A percentile compares a stretch with the other conserved stretches of the same genome.
These are phyloP conservation scores for Papiliotrema flavescens DNA, from an alignment of 1,284 basidiomycete species.

Conservation along the genomic window DNA sequence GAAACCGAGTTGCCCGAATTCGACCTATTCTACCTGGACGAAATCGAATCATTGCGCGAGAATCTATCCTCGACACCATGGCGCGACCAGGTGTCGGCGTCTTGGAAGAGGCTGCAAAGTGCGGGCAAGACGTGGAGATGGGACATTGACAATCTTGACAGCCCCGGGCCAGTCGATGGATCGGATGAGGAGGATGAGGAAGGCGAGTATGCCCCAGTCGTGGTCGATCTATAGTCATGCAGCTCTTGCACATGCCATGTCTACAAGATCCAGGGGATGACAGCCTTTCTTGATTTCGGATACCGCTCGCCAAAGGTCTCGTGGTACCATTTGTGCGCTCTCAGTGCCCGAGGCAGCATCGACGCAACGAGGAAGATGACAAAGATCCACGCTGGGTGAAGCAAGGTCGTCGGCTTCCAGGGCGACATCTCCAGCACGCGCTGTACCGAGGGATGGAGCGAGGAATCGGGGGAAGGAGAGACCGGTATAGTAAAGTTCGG, in stretches of 20 bases:
- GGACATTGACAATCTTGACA: conserved; percentile 20
- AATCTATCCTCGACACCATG: conserved; percentile 19
- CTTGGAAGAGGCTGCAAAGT: conserved; percentile 11
- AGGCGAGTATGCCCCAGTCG: conserved; percentile 47
- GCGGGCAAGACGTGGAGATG: conserved; percentile 24
- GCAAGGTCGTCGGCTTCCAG: conserved; percentile 14
- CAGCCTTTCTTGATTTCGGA: conserved; percentile 61
- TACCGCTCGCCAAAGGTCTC: conserved; percentile 64
- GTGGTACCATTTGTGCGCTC: conserved; percentile 77
- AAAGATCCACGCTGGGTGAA: conserved; percentile 73
- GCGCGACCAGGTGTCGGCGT: background rate
- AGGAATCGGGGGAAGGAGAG: conserved; percentile 33
- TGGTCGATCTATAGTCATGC: conserved; percentile 31
- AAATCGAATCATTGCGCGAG: conserved; percentile 36
- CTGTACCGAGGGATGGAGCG: background rate
- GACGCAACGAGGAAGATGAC: conserved; percentile 62
- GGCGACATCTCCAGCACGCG: background rate
- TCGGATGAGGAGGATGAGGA: conserved; percentile 35
- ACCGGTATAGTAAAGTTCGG: conserved; percentile 45
- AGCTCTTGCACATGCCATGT: background rate
- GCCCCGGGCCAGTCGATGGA: background rate
- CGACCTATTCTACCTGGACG: conserved; percentile 42
- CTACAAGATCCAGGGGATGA: conserved; percentile 64
- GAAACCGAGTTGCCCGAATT: conserved; percentile 48
- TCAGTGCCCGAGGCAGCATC: conserved; percentile 75